phyloP scores from a whole-genome alignment of 306 rosid genomes.

The Luffa aegyptiaca region DNA sequence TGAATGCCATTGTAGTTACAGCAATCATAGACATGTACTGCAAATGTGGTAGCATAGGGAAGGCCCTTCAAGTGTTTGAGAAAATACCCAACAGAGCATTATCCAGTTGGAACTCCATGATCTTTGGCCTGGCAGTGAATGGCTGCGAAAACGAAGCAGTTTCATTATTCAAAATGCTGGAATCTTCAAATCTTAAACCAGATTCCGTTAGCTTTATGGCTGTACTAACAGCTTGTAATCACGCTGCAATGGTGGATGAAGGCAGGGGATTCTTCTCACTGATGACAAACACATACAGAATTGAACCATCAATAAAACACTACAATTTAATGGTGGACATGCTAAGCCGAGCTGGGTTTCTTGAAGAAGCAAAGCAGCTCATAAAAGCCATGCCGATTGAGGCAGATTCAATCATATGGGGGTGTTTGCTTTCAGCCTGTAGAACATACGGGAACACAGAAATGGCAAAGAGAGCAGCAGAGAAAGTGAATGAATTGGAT shows the following conservation, averaged over 20 bases:
- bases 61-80: constrained; percentile 56
- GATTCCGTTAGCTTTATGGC: constrained; percentile 62
- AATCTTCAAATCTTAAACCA: constrained; percentile 40
- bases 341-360: constrained; percentile 52
- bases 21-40: constrained; percentile 81
- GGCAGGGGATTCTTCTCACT: constrained; percentile 43
- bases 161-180: constrained; percentile 46
- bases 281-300: constrained; percentile 37
- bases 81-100: constrained; percentile 32
- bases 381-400: constrained; percentile 42
- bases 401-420: constrained; percentile 75
- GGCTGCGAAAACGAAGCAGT: constrained; percentile 58
- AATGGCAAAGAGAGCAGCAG: constrained; percentile 55
- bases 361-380: constrained; percentile 74
- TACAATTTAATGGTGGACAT: constrained; percentile 76
- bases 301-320: constrained; percentile 60
- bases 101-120: constrained; percentile 72
- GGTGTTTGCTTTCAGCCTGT: constrained; percentile 68
- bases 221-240: constrained; percentile 68
- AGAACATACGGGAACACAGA: constrained; percentile 50
- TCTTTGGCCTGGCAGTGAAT: constrained; percentile 65
- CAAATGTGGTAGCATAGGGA: constrained; percentile 55
- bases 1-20: constrained; percentile 51
- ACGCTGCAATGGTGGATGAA: constrained; percentile 51
- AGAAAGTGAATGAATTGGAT: constrained; percentile 41